These are phyloP conservation scores for Canavalia gladiata DNA, from an alignment of 306 rosid genomes.

Conservation along the genomic window DNA sequence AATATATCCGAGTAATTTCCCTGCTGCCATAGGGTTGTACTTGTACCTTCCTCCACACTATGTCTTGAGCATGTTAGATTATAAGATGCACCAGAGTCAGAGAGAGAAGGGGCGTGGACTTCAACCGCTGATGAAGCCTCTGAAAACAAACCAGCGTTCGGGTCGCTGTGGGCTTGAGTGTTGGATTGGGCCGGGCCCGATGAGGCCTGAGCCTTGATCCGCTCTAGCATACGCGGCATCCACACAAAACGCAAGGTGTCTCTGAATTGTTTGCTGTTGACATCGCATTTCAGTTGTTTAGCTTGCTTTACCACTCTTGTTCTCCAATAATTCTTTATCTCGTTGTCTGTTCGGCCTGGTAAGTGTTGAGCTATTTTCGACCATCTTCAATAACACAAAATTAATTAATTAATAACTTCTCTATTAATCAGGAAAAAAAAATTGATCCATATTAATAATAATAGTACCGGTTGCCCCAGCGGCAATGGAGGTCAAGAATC, in stretches of 20 bases:
- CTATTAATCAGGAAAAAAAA: no score
- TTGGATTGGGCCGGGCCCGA: background rate
- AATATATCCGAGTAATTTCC: constrained; percentile 19
- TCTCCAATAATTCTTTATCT: constrained; percentile 90
- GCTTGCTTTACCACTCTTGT: constrained; percentile 90
- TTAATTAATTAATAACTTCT: background rate
- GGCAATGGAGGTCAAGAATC: constrained; percentile 70
- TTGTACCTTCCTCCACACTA: constrained; percentile 28
- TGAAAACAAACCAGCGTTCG: constrained; percentile 10
- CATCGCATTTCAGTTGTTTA: constrained; percentile 80
- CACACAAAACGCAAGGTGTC: constrained; percentile 81
- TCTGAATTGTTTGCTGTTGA: constrained; percentile 82
- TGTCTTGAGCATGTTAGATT: background rate
- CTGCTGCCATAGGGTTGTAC: background rate
- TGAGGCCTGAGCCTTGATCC: constrained; percentile 59
- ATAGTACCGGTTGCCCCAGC: constrained; percentile 72
- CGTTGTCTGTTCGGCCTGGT: constrained; percentile 89
- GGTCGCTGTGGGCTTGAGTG: background rate
- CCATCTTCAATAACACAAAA: constrained; percentile 62
- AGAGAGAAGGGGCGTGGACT: constrained; percentile 42
- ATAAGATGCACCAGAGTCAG: constrained; percentile 37
- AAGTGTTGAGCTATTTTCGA: constrained; percentile 80
- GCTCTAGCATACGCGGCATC: constrained; percentile 84
- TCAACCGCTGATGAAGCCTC: background rate
- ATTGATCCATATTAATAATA: background rate